Percentiles rank a stretch among this genome's conserved stretches.
Conservation (phyloP, 257 asterid genomes). For the Petunia secreta region DNA sequence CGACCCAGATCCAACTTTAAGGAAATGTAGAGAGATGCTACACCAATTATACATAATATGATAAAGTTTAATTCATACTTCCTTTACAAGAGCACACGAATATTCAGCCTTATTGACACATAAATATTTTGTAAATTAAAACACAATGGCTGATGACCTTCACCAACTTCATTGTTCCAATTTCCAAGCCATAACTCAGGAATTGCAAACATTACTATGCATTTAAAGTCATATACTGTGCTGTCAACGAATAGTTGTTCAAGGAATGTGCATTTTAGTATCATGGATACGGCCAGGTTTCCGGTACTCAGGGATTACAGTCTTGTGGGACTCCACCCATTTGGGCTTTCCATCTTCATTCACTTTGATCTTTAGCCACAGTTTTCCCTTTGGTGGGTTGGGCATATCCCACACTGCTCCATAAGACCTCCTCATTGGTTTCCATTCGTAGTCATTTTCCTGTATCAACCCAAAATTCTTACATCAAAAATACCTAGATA, state of each 20-base stretch:
- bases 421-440: constrained; percentile 25
- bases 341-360: constrained; percentile 13
- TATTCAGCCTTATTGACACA: no score
- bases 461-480: background rate
- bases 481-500: background rate
- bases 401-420: constrained; percentile 35
- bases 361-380: constrained; percentile 25
- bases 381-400: constrained; percentile 25
- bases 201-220: no score
- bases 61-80: no score
- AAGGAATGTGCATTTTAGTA: constrained; percentile 29
- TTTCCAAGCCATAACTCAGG: no score
- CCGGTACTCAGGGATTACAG: constrained; percentile 26
- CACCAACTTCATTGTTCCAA: no score
- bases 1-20: no score
- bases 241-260: background rate
- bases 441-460: constrained; percentile 23
- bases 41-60: no score
- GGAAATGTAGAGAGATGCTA: no score
- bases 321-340: constrained; percentile 24
- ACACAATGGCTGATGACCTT: no score
- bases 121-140: no score
- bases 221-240: no score
- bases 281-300: constrained; percentile 28
- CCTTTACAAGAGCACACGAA: no score